Conservation (phyloP, 2,329 filamentous ascomycete species). For the Metarhizium anisopliae region DNA sequence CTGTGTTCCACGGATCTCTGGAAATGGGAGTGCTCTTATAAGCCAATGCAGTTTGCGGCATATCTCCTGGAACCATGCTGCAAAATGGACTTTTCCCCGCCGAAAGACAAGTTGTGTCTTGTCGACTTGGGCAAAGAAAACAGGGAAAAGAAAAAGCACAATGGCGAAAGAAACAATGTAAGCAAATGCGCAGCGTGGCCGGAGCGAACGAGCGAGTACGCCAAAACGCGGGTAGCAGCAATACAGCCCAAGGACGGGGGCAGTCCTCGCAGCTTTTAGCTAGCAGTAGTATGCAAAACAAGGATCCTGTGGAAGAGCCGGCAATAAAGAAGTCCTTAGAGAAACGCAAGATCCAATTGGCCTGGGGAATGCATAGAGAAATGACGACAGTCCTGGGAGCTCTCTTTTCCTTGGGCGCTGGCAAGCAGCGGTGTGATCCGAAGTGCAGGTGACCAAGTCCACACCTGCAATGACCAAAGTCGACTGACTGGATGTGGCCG, state of each 20-base stretch:
- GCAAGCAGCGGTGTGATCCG: conserved; percentile 7
- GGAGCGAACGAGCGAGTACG: not conserved
- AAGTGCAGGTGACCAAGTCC: conserved; percentile 5
- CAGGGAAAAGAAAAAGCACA: not conserved
- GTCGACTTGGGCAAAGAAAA: not conserved
- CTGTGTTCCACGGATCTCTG: conserved; percentile 40
- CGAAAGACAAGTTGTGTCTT: not conserved
- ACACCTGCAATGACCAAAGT: conserved; percentile 5
- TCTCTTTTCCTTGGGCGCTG: not conserved
- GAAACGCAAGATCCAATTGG: conserved; percentile 4
- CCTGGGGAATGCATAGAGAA: conserved; percentile 1
- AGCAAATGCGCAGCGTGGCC: not conserved
- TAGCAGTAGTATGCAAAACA: not conserved
- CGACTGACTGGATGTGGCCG: conserved; percentile 2
- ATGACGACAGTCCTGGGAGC: not conserved
- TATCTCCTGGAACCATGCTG: conserved; percentile 29
- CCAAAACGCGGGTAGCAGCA: not conserved
- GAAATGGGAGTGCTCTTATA: conserved; percentile 37
- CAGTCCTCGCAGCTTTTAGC: not conserved
- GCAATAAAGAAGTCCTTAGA: not conserved
- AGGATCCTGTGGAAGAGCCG: not conserved
- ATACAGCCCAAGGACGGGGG: not conserved
- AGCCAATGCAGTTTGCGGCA: conserved; percentile 38
- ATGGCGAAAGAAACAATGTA: not conserved
- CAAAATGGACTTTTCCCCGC: not conserved